Percentiles rank a stretch among this genome's conserved stretches.
Evolutionary conservation across 371 early-diverging fungal species (phyloP).

Genomic region (Dinochytrium kinnereticum): DNA sequence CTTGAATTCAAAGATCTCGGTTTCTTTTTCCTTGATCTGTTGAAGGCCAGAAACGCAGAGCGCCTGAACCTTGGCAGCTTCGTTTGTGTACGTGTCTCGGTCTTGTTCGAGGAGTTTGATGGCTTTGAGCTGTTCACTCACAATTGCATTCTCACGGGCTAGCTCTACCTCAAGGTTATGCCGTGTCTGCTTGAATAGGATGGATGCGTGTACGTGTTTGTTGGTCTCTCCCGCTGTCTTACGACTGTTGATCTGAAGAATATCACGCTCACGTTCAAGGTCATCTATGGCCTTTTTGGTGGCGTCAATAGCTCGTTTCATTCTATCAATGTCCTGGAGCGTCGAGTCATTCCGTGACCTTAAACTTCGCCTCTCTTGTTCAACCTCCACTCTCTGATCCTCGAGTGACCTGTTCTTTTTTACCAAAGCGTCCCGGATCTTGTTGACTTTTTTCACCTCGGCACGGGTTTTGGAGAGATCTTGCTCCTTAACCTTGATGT

Average conservation of each 20-base stretch:
- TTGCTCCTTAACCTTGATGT: constrained; percentile 44
- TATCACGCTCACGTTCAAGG: constrained; percentile 51
- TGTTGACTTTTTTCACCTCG: constrained; percentile 55
- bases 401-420: constrained; percentile 55
- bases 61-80: constrained; percentile 44
- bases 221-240: constrained; percentile 47
- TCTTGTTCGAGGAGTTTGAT: constrained; percentile 42
- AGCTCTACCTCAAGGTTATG: constrained; percentile 58
- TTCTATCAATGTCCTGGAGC: constrained; percentile 40
- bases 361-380: constrained; percentile 50
- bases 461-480: constrained; percentile 43
- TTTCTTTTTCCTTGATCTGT: constrained; percentile 54
- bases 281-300: constrained; percentile 54
- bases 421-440: constrained; percentile 50
- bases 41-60: constrained; percentile 47
- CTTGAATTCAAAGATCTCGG: constrained; percentile 57
- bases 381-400: constrained; percentile 54
- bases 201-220: constrained; percentile 36
- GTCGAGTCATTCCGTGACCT: constrained; percentile 44
- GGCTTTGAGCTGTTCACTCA: constrained; percentile 33
- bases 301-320: constrained; percentile 46
- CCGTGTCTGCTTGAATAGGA: constrained; percentile 49
- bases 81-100: constrained; percentile 45
- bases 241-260: constrained; percentile 44
- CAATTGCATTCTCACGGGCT: constrained; percentile 43